Conservation (phyloP, 805 yeast species). For the Hanseniaspora lachancei region DNA sequence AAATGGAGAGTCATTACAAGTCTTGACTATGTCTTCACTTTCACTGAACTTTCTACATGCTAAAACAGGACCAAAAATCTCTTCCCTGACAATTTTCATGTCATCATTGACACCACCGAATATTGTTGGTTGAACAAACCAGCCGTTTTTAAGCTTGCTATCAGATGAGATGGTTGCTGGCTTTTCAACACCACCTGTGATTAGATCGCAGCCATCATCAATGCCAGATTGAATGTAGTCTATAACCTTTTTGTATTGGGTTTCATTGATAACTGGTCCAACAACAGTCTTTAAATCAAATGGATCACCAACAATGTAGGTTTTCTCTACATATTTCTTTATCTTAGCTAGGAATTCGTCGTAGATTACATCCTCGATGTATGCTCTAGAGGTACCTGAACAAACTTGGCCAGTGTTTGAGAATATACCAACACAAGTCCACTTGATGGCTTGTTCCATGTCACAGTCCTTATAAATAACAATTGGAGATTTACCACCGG, state of each 20-base stretch:
- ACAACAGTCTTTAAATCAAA: conserved; percentile 37
- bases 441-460: conserved; percentile 49
- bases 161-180: conserved; percentile 24
- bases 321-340: conserved; percentile 33
- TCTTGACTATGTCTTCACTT: conserved; percentile 38
- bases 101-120: conserved; percentile 55
- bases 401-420: conserved; percentile 57
- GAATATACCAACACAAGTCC: conserved; percentile 56
- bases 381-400: conserved; percentile 51
- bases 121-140: conserved; percentile 60
- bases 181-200: conserved; percentile 31
- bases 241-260: conserved; percentile 41
- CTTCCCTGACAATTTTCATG: conserved; percentile 61
- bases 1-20: conserved; percentile 61
- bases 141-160: conserved; percentile 34
- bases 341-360: conserved; percentile 38
- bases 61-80: conserved; percentile 82
- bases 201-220: conserved; percentile 37
- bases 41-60: conserved; percentile 50
- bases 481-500: conserved; percentile 63
- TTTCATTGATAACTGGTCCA: conserved; percentile 51
- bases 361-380: conserved; percentile 43
- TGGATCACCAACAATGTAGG: conserved; percentile 44
- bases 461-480: conserved; percentile 52
- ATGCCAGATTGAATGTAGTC: conserved; percentile 35